These are phyloP conservation scores for Ichthyophthirius multifiliis DNA, from an alignment of 169 alveolate species.

Conservation along the genomic window DNA sequence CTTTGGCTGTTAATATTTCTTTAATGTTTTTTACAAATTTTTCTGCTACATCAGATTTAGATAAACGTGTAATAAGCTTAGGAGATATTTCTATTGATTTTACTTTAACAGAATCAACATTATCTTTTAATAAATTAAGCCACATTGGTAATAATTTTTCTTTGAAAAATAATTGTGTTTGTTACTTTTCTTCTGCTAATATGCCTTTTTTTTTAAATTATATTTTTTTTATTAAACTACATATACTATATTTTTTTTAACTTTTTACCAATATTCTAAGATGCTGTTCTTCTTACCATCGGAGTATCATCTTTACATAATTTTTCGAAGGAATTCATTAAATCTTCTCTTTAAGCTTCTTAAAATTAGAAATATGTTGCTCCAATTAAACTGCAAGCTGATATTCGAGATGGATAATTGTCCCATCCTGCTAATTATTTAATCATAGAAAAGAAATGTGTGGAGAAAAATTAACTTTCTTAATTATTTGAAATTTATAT, in stretches of 20 bases:
- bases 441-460: constrained; percentile 28
- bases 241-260: not conserved
- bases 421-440: constrained; percentile 36
- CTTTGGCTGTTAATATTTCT: constrained; percentile 8
- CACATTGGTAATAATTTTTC: constrained; percentile 4
- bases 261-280: constrained; percentile 16
- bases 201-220: not conserved
- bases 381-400: constrained; percentile 31
- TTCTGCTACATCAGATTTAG: constrained; percentile 18
- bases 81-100: constrained; percentile 38
- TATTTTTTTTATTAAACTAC: not conserved
- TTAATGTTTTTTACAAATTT: not conserved
- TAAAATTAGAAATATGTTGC: not conserved
- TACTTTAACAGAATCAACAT: constrained; percentile 27
- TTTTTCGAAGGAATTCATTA: constrained; percentile 14
- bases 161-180: too few species aligned
- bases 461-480: constrained; percentile 18
- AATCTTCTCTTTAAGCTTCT: not conserved
- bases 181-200: too few species aligned
- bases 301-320: constrained; percentile 47
- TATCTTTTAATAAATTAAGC: constrained; percentile 22
- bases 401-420: constrained; percentile 40
- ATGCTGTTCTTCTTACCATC: constrained; percentile 45
- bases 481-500: constrained; percentile 14
- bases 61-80: constrained; percentile 4